Base-by-base conservation (phyloP, 1,284 basidiomycete species). In the Albatrellus sp. region DNA sequence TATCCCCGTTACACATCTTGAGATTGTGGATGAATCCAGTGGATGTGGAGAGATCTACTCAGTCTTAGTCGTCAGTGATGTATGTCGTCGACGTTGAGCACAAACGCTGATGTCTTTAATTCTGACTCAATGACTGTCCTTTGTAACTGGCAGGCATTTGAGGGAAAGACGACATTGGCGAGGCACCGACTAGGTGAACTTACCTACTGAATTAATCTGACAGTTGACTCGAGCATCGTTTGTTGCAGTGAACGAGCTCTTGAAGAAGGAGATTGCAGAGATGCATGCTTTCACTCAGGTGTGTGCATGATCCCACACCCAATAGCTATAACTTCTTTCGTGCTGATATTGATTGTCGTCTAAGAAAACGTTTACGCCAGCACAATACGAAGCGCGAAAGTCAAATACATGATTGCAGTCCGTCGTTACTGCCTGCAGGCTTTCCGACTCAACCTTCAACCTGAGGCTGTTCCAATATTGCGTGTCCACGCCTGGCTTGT, bases 271-370 rank as follows among this genome's bases (percentile, higher is more conserved):
- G 53, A 87, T 89, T 46, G 66, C 80, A 0, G 72, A 80, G 48
- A 80, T 89, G 72, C 85, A 89, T 54, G 86, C 85, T 3, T 89
- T 89, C 60, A 86, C 85, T 8, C 85, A 89, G 76, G 86, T 85
- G 50, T 45, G 64, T 46, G 13, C 16, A 29, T 8, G 19, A 33
- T 17, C 20, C 29, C 41, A n/a, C 11, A 34, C 24, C 43, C 16
- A 11, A n/a, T 11, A 19, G 28, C 29, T 14, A 29, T 24, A 28
- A 14, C 34, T 17, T 29, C 24, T 14, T 32, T 42, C n/a, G 30
- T 38, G 37, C 35, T 44, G 17, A 45, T 31, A 20, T 40, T 3
- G 16, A n/a, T 4, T 14, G 8, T 6, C 37, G 32, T 9, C 35
- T 11, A 52, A 86, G 83, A 86, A 80, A 78, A 79, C 80, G 2